Percentiles rank a stretch among this genome's conserved stretches.
phyloP scores from a whole-genome alignment of 139 green algal genomes.

The Chloropicon primus region DNA sequence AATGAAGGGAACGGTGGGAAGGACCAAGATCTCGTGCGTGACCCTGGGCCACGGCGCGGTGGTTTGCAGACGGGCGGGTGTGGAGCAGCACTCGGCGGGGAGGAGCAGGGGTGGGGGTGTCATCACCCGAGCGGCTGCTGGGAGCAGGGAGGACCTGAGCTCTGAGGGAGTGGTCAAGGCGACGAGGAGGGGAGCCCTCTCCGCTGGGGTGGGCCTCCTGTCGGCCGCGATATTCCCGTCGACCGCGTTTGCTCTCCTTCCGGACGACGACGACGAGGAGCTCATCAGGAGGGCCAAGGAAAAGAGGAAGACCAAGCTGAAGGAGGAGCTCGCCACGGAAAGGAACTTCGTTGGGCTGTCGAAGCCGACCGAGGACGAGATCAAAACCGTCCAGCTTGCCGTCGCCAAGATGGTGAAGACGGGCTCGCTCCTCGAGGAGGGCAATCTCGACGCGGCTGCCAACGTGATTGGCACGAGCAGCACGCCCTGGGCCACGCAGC shows the following conservation, averaged over 20 bases:
- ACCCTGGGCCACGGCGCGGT: too few relatives aligned
- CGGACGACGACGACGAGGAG: slow-evolving; percentile 62
- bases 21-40: too few relatives aligned
- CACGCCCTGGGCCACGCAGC: neutral
- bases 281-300: slow-evolving; percentile 44
- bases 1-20: too few relatives aligned
- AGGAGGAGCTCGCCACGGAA: slow-evolving; percentile 13
- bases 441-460: slow-evolving; percentile 28
- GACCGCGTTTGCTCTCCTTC: slow-evolving; percentile 31
- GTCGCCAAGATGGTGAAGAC: slow-evolving; percentile 34
- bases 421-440: slow-evolving; percentile 33
- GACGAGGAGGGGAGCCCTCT: neutral
- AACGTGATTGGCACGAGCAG: neutral
- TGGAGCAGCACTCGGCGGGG: too few relatives aligned
- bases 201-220: neutral
- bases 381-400: slow-evolving; percentile 29
- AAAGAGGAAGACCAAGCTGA: slow-evolving; percentile 32
- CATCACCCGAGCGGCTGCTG: too few relatives aligned
- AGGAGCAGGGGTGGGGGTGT: too few relatives aligned
- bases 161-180: neutral
- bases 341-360: slow-evolving; percentile 2
- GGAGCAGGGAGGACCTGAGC: neutral
- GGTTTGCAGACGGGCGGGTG: too few relatives aligned
- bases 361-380: neutral
- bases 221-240: neutral